Evolutionary conservation across 192 early-diverging fungal genomes (phyloP).

Genomic region (Coemansia sp.): DNA sequence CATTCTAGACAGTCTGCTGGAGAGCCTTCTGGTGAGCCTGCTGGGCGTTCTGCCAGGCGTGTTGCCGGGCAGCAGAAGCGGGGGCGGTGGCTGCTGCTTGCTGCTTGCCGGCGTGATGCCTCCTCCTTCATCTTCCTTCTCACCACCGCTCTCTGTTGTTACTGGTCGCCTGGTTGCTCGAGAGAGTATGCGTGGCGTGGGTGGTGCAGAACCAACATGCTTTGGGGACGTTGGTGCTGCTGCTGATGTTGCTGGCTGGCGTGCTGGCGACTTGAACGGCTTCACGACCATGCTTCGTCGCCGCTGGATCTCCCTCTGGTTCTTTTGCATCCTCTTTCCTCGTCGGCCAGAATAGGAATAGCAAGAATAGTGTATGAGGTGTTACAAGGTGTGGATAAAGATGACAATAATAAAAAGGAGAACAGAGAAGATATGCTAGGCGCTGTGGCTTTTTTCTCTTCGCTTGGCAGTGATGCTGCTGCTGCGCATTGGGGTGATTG

Average conservation of each 20-base stretch:
- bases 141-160: background rate
- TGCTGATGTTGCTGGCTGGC: background rate
- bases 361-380: background rate
- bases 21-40: background rate
- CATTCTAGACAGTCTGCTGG: background rate
- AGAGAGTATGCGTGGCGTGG: background rate
- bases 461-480: background rate
- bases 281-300: conserved; percentile 23
- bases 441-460: background rate
- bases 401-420: conserved; percentile 2
- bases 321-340: background rate
- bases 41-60: too few relatives aligned
- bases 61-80: too few relatives aligned
- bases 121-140: background rate
- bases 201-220: background rate
- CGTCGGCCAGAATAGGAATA: background rate
- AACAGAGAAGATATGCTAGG: too few relatives aligned
- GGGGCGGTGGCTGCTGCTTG: background rate
- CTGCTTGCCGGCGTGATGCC: conserved; percentile 14
- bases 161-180: background rate
- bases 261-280: conserved; percentile 50
- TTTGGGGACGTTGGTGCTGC: background rate
- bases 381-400: background rate
- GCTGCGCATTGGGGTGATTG: background rate
- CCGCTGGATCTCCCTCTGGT: conserved; percentile 19